Conservation (phyloP, 2,329 filamentous ascomycete species). For the Dothiorella sarmentorum region DNA sequence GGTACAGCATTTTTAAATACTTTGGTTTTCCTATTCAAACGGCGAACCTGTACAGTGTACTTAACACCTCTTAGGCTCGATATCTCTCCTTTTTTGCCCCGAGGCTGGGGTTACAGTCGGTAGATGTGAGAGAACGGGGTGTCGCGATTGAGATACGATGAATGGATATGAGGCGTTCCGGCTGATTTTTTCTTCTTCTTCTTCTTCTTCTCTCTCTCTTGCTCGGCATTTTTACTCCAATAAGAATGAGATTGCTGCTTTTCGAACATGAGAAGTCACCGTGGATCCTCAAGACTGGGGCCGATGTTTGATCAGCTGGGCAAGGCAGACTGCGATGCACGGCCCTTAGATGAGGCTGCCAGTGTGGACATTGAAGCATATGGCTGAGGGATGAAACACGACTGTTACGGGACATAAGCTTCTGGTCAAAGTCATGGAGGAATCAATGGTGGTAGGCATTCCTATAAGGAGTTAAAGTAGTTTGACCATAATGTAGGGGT, state of each 20-base stretch:
- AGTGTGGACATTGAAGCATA: no score
- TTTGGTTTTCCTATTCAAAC: background rate
- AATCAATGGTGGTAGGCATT: no score
- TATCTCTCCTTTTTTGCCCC: conserved; percentile 7
- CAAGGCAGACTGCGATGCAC: background rate
- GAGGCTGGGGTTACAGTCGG: background rate
- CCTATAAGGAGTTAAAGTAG: no score
- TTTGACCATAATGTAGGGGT: background rate
- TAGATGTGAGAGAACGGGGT: conserved; percentile 9
- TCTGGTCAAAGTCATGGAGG: background rate
- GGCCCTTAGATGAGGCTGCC: background rate
- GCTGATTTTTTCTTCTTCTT: background rate
- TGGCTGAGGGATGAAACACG: background rate
- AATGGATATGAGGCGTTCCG: conserved; percentile 8
- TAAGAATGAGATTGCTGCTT: background rate
- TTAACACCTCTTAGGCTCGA: conserved; percentile 6
- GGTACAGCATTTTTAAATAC: conserved; percentile 16
- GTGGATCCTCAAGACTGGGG: background rate
- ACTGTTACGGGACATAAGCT: background rate
- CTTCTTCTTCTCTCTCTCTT: no score
- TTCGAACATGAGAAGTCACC: no score
- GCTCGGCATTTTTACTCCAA: background rate
- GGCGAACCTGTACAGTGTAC: conserved; percentile 17
- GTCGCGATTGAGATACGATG: conserved; percentile 2
- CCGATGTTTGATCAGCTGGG: background rate